Percentiles rank a stretch among this genome's conserved stretches.
Evolutionary conservation across 1,284 basidiomycete genomes (phyloP).

Genomic region (Puccinia triticina): DNA sequence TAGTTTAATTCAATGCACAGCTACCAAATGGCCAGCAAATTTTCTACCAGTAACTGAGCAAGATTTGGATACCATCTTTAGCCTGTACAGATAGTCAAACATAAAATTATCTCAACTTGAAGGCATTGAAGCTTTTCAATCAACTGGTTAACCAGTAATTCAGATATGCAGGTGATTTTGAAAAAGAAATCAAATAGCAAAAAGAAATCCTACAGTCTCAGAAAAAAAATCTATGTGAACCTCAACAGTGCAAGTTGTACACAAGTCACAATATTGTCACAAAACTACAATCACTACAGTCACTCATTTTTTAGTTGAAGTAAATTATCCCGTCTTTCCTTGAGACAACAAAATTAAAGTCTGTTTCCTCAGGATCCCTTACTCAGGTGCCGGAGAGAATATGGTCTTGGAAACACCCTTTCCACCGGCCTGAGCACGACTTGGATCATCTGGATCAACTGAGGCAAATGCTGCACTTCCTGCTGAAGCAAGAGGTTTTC

Average conservation of each 20-base stretch:
- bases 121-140: too few species aligned
- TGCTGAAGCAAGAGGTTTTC: slow-evolving; percentile 11
- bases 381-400: slow-evolving; percentile 28
- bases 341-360: not conserved
- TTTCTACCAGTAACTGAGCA: too few species aligned
- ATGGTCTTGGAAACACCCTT: not conserved
- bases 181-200: not conserved
- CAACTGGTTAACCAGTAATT: too few species aligned
- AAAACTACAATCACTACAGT: slow-evolving; percentile 21
- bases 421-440: slow-evolving; percentile 6
- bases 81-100: too few species aligned
- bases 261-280: slow-evolving; percentile 3
- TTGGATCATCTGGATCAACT: slow-evolving; percentile 32
- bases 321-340: not conserved
- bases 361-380: not conserved
- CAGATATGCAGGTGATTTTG: too few species aligned
- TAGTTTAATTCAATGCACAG: too few species aligned
- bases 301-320: not conserved
- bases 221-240: not conserved
- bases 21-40: too few species aligned
- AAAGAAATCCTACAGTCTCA: slow-evolving; percentile 16
- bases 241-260: slow-evolving; percentile 1
- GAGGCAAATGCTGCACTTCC: slow-evolving; percentile 16
- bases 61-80: too few species aligned
- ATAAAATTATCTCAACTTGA: too few species aligned